Base-by-base conservation (phyloP, 208 protist genomes). In the Wallacemonas sp. region DNA sequence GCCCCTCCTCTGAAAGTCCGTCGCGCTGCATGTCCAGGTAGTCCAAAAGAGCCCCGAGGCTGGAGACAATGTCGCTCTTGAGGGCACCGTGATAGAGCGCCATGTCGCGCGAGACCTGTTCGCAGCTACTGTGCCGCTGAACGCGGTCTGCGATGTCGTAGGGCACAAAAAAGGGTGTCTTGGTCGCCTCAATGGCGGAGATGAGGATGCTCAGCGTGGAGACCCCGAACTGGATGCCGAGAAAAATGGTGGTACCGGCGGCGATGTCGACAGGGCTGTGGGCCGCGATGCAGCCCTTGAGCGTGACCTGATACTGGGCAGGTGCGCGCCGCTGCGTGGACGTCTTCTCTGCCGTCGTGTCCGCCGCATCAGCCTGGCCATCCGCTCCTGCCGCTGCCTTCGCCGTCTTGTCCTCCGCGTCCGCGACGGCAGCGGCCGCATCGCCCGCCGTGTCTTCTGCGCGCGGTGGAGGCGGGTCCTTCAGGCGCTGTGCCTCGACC, bases 11-110 rank as follows among this genome's bases (percentile, higher is more conserved):
- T 1, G 84, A 91, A n/a, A 89, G 61, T 11, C 87, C 87, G 45
- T 84, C 77, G 45, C 76, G 74, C 70, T 89, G 82, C 87, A 90
- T 89, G 54, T 72, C 81, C 76, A 90, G 84, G 74, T 88, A 94
- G 26, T 76, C 77, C 32, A 94, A 64, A n/a, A 90, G 72, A 0
- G 76, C 84, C 54, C 77, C 82, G 65, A 86, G 72, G 16, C 69
- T 72, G 48, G 76, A 75, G 41, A 91, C 71, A 22, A 86, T 72
- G 66, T 94, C 87, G 66, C 85, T 89, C 48, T 77, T 65, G 33
- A 84, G 61, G 25, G 65, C 71, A 31, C 84, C 84, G 57, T 84
- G 80, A 72, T 81, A 89, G 23, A 36, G 39, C 57, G 52, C 32
- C 82, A 94, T 94, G 18, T 75, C n/a, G 16, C 22, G 54, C 55